Evolutionary conservation across 2,329 filamentous ascomycete genomes (phyloP).

Genomic region (Xylaria sp.): DNA sequence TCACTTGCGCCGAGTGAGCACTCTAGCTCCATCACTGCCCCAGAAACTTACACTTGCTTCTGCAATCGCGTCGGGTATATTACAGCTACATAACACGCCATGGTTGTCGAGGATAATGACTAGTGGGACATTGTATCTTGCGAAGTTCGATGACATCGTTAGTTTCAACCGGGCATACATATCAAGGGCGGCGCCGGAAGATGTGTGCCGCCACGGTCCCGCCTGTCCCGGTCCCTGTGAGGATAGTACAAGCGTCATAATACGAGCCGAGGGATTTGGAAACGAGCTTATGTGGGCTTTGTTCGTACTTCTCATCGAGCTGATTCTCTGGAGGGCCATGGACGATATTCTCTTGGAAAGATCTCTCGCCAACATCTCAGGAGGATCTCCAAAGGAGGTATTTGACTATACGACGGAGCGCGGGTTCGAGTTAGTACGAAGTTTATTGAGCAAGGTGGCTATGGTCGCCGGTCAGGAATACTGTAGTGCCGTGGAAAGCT

Average conservation of each 20-base stretch:
- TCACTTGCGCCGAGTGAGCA: neutral
- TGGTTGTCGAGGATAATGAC: constrained; percentile 19
- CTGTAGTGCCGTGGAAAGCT: constrained; percentile 16
- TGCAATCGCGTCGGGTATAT: constrained; percentile 16
- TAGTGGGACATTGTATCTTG: constrained; percentile 5
- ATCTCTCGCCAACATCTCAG: neutral
- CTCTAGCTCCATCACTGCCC: constrained; percentile 15
- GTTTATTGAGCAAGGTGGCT: constrained; percentile 6
- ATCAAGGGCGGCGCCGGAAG: neutral
- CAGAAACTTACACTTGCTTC: constrained; percentile 15
- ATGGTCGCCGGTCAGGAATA: constrained; percentile 16
- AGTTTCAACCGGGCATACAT: constrained; percentile 14
- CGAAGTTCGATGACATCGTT: neutral
- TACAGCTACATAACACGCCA: constrained; percentile 17
- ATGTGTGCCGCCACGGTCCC: neutral
- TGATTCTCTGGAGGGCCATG: constrained; percentile 23
- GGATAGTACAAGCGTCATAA: neutral
- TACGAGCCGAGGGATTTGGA: neutral
- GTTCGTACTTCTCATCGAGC: constrained; percentile 24
- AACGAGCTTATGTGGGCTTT: constrained; percentile 22
- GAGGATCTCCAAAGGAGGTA: constrained; percentile 10
- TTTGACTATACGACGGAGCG: constrained; percentile 22
- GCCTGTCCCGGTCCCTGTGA: neutral
- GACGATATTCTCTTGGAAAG: constrained; percentile 9
- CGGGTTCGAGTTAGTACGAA: constrained; percentile 16